phyloP scores from a whole-genome alignment of 2,329 filamentous ascomycete species.

The Sphaceloma murrayae region DNA sequence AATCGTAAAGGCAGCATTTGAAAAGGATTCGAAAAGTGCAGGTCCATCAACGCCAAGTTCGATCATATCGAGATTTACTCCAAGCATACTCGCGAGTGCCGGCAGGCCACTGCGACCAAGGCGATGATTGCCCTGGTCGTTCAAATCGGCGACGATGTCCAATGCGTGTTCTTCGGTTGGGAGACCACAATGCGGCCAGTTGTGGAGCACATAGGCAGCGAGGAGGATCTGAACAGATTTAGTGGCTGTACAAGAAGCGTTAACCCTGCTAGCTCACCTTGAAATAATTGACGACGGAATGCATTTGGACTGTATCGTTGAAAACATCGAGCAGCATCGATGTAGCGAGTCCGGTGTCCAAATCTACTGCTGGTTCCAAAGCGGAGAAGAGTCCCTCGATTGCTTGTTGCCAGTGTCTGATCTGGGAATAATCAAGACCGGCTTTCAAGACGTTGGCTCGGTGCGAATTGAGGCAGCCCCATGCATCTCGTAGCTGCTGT shows the following conservation, averaged over 20 bases:
- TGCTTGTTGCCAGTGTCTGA: no score
- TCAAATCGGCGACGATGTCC: no score
- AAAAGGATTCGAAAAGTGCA: no score
- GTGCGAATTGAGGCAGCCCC: not conserved
- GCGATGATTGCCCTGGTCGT: not conserved
- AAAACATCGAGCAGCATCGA: conserved; percentile 51
- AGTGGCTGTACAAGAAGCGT: conserved; percentile 10
- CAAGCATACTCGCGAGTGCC: conserved; percentile 2
- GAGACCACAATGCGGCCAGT: not conserved
- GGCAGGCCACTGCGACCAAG: not conserved
- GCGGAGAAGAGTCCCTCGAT: no score
- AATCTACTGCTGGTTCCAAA: no score
- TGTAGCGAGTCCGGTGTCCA: no score
- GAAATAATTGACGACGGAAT: conserved; percentile 76
- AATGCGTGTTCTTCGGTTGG: not conserved
- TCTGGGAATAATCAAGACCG: not conserved
- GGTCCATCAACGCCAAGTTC: not conserved
- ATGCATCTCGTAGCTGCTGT: not conserved
- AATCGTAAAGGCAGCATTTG: no score
- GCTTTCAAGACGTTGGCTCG: not conserved
- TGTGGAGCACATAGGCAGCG: not conserved
- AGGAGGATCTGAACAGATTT: conserved; percentile 50
- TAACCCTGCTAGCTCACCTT: conserved; percentile 36
- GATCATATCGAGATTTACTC: not conserved
- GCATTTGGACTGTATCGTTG: conserved; percentile 59